These are phyloP conservation scores for Plectosphaerella plurivora DNA, from an alignment of 2,329 filamentous ascomycete genomes.

Conservation along the genomic window DNA sequence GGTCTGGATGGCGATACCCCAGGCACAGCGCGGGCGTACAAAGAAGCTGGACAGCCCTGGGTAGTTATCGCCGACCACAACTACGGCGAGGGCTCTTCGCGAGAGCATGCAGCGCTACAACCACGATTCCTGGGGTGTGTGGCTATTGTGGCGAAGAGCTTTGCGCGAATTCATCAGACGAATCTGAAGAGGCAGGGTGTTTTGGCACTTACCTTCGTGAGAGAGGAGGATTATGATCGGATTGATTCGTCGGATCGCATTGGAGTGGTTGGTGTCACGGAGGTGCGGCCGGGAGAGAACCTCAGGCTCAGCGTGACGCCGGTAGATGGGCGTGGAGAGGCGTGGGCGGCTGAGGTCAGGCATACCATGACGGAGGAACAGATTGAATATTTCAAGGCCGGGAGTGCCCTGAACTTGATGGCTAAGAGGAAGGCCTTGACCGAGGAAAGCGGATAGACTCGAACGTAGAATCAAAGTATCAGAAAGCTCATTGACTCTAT, in stretches of 20 bases:
- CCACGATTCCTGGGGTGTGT: constrained; percentile 79
- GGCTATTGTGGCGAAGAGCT: constrained; percentile 75
- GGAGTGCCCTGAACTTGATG: constrained; percentile 1
- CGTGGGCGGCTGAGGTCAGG: neutral
- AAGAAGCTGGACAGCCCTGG: constrained; percentile 93
- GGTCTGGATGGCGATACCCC: constrained; percentile 85
- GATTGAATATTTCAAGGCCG: neutral
- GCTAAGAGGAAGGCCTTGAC: neutral
- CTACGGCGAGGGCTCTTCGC: constrained; percentile 81
- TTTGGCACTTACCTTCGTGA: constrained; percentile 58
- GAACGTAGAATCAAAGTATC: too few species aligned
- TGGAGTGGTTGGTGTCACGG: neutral
- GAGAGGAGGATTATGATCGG: constrained; percentile 73
- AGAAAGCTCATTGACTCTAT: too few species aligned
- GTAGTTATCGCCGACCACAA: constrained; percentile 87
- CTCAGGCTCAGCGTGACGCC: neutral
- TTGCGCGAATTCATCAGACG: constrained; percentile 88
- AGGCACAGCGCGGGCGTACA: constrained; percentile 95
- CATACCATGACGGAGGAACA: neutral
- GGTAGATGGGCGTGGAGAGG: neutral
- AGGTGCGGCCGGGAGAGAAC: neutral
- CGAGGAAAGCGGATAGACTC: too few species aligned
- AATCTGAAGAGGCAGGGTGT: constrained; percentile 80
- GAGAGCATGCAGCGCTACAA: constrained; percentile 84
- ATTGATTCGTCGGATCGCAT: too few species aligned